phyloP scores from a whole-genome alignment of 306 rosid species.

The Begonia peltatifolia region DNA sequence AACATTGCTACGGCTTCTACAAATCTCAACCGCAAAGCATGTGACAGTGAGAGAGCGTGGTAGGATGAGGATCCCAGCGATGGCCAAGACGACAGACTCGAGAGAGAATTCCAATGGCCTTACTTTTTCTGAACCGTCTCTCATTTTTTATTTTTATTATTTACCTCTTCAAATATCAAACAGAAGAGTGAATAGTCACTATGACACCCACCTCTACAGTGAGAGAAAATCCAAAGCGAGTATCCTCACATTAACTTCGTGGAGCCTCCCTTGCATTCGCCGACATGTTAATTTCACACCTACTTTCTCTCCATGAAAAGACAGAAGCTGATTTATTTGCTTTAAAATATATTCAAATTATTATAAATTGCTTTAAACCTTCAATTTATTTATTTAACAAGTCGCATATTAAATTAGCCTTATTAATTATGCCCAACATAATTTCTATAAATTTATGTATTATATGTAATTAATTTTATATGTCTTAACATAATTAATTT shows the following conservation, averaged over 20 bases:
- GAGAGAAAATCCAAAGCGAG: constrained; percentile 11
- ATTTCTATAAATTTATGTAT: too few species aligned
- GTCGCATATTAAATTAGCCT: too few species aligned
- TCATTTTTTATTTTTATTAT: too few species aligned
- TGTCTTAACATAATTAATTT: too few species aligned
- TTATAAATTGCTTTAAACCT: too few species aligned
- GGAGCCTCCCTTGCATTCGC: constrained; percentile 10
- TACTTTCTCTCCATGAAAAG: too few species aligned
- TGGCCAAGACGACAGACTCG: constrained; percentile 28
- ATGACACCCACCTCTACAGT: background rate
- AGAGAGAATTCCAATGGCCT: constrained; percentile 23
- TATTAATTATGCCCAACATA: too few species aligned
- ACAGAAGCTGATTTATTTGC: too few species aligned
- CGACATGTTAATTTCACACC: background rate
- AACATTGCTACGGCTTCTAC: constrained; percentile 8
- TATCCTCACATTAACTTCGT: constrained; percentile 15
- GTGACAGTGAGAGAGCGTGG: background rate
- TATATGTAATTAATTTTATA: too few species aligned
- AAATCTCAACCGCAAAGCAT: constrained; percentile 3
- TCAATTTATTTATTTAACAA: too few species aligned
- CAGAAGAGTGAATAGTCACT: background rate
- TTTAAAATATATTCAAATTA: too few species aligned
- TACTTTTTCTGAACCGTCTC: constrained; percentile 11
- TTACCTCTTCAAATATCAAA: too few species aligned
- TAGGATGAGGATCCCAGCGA: background rate